Conservation (phyloP, 1,139 yeast genomes). For the Pichia sp. region DNA sequence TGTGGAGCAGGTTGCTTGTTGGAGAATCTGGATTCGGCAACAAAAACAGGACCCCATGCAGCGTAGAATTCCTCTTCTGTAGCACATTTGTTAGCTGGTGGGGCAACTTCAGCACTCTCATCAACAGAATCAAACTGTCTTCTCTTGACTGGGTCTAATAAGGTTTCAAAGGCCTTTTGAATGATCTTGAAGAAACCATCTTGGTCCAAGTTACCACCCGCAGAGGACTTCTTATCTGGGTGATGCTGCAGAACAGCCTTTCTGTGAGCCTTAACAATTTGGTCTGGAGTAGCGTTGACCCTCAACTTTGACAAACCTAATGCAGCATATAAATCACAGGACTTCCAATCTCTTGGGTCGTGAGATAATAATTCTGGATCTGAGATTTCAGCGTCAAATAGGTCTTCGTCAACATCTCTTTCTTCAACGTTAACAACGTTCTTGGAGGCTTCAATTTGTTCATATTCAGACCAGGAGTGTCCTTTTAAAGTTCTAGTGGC, state of each 20-base stretch:
- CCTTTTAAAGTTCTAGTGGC: slow-evolving; percentile 95
- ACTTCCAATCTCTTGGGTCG: slow-evolving; percentile 98
- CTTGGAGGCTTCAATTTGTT: slow-evolving; percentile 87
- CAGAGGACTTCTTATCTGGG: slow-evolving; percentile 90
- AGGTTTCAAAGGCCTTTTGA: slow-evolving; percentile 90
- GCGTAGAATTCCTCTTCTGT: slow-evolving; percentile 62
- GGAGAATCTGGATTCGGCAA: slow-evolving; percentile 85
- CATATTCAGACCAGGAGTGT: slow-evolving; percentile 98
- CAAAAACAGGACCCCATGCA: slow-evolving; percentile 92
- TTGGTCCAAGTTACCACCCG: slow-evolving; percentile 72
- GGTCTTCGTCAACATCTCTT: slow-evolving; percentile 68
- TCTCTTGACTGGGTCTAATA: slow-evolving; percentile 82
- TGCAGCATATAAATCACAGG: slow-evolving; percentile 93
- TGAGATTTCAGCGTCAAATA: slow-evolving; percentile 56
- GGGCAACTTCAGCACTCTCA: slow-evolving; percentile 74
- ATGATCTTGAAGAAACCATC: slow-evolving; percentile 98
- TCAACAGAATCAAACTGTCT: slow-evolving; percentile 95
- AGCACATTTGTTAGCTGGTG: slow-evolving; percentile 47
- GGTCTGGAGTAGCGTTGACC: slow-evolving; percentile 87
- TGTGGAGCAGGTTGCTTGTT: slow-evolving; percentile 83
- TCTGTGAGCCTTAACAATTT: slow-evolving; percentile 95
- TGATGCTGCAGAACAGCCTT: slow-evolving; percentile 95
- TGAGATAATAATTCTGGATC: slow-evolving; percentile 66
- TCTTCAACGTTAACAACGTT: slow-evolving; percentile 74
- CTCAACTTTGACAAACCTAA: slow-evolving; percentile 90